These are phyloP conservation scores for Massospora cicadina DNA, from an alignment of 371 early-diverging fungal genomes.

Conservation along the genomic window DNA sequence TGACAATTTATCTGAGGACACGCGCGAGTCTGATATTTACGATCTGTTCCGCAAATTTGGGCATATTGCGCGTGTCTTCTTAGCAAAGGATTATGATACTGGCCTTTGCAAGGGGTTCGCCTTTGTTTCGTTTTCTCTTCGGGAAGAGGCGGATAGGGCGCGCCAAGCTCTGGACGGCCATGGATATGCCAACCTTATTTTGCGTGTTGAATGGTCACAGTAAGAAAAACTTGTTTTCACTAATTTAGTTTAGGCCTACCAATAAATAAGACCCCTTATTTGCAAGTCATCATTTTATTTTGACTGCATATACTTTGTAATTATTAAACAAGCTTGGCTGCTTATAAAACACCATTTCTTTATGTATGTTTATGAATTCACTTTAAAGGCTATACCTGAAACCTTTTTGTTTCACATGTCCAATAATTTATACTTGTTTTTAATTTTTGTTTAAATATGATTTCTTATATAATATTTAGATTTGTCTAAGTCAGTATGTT, in stretches of 20 bases:
- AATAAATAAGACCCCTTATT: neutral
- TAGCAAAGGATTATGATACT: slow-evolving; percentile 75
- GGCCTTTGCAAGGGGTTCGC: slow-evolving; percentile 88
- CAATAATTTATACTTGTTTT: no score
- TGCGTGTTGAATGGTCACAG: slow-evolving; percentile 75
- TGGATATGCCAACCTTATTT: slow-evolving; percentile 87
- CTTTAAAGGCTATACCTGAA: no score
- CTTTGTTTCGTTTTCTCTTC: slow-evolving; percentile 71
- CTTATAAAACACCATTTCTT: no score
- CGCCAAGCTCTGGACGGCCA: slow-evolving; percentile 74
- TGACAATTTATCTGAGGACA: slow-evolving; percentile 93
- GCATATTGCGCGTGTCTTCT: slow-evolving; percentile 50
- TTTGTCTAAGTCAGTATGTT: no score
- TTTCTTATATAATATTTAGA: no score
- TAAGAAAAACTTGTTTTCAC: slow-evolving; percentile 10
- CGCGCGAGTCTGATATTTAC: slow-evolving; percentile 69
- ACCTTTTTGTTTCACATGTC: no score
- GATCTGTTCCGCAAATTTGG: slow-evolving; percentile 81
- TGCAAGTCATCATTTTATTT: neutral
- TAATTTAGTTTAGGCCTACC: neutral
- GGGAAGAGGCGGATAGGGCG: slow-evolving; percentile 66
- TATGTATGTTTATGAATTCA: no score
- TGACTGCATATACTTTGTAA: neutral
- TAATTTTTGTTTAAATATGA: no score
- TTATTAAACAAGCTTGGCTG: neutral